Conservation (phyloP, 495 filamentous ascomycete genomes). For the Tetracladium setigerum region DNA sequence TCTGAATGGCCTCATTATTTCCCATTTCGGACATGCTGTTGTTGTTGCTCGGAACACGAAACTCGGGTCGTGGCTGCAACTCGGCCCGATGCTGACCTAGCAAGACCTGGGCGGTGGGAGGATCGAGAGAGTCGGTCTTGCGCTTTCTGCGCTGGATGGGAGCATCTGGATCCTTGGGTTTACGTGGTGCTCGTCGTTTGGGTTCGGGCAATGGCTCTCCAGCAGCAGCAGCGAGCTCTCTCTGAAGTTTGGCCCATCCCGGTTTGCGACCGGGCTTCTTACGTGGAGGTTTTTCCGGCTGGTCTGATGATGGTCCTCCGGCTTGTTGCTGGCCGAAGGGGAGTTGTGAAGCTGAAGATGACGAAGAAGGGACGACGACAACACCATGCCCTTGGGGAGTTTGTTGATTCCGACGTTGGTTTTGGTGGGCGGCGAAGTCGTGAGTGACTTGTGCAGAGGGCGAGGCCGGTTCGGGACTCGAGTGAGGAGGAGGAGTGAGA, state of each 20-base stretch:
- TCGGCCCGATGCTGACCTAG: neutral
- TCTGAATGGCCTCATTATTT: slow-evolving; percentile 33
- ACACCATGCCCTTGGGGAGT: slow-evolving; percentile 6
- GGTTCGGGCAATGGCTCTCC: slow-evolving; percentile 30
- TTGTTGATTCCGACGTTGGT: slow-evolving; percentile 14
- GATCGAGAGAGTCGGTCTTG: slow-evolving; percentile 26
- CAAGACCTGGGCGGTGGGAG: neutral
- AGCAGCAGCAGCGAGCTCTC: slow-evolving; percentile 32
- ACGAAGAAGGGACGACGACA: neutral
- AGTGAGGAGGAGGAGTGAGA: slow-evolving; percentile 21
- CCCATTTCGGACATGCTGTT: slow-evolving; percentile 24
- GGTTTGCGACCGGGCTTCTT: slow-evolving; percentile 13
- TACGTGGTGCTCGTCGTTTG: slow-evolving; percentile 45
- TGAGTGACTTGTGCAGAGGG: slow-evolving; percentile 16
- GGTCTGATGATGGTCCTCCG: neutral
- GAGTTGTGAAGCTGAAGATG: neutral
- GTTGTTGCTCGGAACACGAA: neutral
- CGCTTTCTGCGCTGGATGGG: slow-evolving; percentile 45
- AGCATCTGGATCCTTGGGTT: slow-evolving; percentile 49
- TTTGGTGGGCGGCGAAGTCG: slow-evolving; percentile 1
- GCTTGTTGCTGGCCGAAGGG: neutral
- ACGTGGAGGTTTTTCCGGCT: slow-evolving; percentile 12
- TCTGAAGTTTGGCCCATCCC: slow-evolving; percentile 38
- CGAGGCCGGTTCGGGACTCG: slow-evolving; percentile 17
- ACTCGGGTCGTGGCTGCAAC: neutral